Evolutionary conservation across 2,329 filamentous ascomycete species (phyloP), one percentile per base, ranked within the genome.

Genomic region (Didymellaceae sp.): DNA sequence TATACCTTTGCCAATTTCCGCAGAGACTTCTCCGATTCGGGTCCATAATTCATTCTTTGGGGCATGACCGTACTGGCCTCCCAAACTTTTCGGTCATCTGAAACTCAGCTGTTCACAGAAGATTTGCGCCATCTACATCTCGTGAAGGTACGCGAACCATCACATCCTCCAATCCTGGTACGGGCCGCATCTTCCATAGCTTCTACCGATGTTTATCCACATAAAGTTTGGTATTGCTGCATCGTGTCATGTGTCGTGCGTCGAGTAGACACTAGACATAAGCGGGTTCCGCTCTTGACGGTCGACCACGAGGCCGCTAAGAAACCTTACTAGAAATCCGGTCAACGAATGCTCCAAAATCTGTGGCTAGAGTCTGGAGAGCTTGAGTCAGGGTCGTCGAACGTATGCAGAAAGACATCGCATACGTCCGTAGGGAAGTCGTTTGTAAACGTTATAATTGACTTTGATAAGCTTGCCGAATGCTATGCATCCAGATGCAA

Each of bases 181-280:
- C 48, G 48, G 48, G 38, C 48, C 48, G 48, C 24, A 17, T 45
- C 38, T 53, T 26, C 40, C 26, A 47, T 45, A 37, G 44, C 20
- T 50, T 48, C 47, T 57, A 44, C 54, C 22, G 45, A 47, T 25
- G 30, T 25, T 38, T 39, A 24, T 26, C 33, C 24, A 35, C 31
- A 51, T 53, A 53, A 46, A 45, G 54, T 61, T 58, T 53, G 22
- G 49, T 17, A 56, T 34, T 41, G 44, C 16, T 43, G 51, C 30
- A 38, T 38, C 35, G 52, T 52, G 59, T 57, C 57, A 55, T 62
- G 62, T 58, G 55, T 60, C 54, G 54, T 58, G 60, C 55, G 59
- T 61, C 31, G 37, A 44, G 41, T 34, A 40, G 37, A 40, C 45
- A 53, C 58, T 55, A 58, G 42, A 31, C 28, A 6, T 39, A 39